Percentiles rank a stretch among this genome's conserved stretches.
phyloP scores from a whole-genome alignment of 768 basidiomycete species.

The Brasilioporus rufonigricans region DNA sequence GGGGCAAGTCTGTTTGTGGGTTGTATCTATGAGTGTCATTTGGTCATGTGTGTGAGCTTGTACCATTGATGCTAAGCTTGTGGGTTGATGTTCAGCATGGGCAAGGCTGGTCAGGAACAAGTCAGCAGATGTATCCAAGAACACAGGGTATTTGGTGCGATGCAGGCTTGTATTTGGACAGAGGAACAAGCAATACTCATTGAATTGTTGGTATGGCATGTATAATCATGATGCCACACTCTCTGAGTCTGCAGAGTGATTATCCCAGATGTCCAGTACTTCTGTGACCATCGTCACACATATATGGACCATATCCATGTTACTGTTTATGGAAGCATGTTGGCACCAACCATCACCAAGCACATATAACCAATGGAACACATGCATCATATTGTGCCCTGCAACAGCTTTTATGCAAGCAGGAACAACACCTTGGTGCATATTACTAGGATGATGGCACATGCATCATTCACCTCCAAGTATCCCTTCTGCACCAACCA shows the following conservation, averaged over 20 bases:
- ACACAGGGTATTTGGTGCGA: background rate
- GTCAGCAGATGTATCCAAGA: constrained; percentile 1
- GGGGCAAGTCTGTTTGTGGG: constrained; percentile 56
- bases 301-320: constrained; percentile 65
- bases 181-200: constrained; percentile 32
- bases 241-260: constrained; percentile 50
- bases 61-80: constrained; percentile 28
- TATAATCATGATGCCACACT: constrained; percentile 14
- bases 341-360: background rate
- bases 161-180: too few relatives aligned
- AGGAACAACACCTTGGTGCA: constrained; percentile 79
- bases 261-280: constrained; percentile 55
- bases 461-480: constrained; percentile 82
- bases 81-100: constrained; percentile 52
- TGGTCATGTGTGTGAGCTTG: background rate
- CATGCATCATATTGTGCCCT: constrained; percentile 70
- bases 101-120: constrained; percentile 43
- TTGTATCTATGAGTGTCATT: constrained; percentile 34
- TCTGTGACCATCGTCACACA: constrained; percentile 42
- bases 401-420: constrained; percentile 75
- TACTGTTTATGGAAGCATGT: constrained; percentile 30
- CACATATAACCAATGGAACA: background rate
- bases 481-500: constrained; percentile 80
- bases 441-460: constrained; percentile 76
- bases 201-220: constrained; percentile 47